phyloP scores from a whole-genome alignment of 2,329 filamentous ascomycete species.

The Penicillium sp. region DNA sequence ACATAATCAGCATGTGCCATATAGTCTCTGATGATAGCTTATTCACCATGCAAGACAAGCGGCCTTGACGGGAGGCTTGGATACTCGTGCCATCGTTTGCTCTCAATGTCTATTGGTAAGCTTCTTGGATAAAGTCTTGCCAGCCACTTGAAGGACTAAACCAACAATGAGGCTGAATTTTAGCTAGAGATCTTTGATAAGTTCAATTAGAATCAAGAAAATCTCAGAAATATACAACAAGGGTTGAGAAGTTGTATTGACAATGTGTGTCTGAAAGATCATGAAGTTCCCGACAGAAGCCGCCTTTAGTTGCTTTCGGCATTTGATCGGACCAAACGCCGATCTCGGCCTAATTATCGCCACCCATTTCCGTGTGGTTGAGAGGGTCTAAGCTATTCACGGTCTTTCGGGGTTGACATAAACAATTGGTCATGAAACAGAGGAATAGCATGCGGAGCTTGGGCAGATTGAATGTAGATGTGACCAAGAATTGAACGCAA shows the following conservation, averaged over 20 bases:
- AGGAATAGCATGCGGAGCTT: no score
- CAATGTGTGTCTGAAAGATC: background rate
- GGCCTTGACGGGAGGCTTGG: constrained; percentile 16
- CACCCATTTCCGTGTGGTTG: background rate
- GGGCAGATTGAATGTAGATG: no score
- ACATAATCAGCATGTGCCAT: background rate
- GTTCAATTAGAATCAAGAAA: background rate
- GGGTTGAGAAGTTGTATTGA: background rate
- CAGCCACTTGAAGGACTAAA: background rate
- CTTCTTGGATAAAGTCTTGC: background rate
- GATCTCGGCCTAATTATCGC: no score
- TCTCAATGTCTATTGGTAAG: background rate
- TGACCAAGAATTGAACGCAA: no score
- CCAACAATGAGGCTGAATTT: background rate
- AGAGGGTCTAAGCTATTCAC: no score
- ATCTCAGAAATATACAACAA: background rate
- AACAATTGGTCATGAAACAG: no score
- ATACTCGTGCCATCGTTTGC: constrained; percentile 4
- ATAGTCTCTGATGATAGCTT: background rate
- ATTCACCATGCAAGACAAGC: constrained; percentile 20
- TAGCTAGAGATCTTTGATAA: background rate
- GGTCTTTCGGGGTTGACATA: no score
- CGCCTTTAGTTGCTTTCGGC: background rate
- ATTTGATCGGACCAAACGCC: background rate
- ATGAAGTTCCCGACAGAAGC: background rate